A percentile compares a stretch with the other conserved stretches of the same genome.
Conservation (phyloP, 2,329 filamentous ascomycete genomes). For the Monascus ruber region DNA sequence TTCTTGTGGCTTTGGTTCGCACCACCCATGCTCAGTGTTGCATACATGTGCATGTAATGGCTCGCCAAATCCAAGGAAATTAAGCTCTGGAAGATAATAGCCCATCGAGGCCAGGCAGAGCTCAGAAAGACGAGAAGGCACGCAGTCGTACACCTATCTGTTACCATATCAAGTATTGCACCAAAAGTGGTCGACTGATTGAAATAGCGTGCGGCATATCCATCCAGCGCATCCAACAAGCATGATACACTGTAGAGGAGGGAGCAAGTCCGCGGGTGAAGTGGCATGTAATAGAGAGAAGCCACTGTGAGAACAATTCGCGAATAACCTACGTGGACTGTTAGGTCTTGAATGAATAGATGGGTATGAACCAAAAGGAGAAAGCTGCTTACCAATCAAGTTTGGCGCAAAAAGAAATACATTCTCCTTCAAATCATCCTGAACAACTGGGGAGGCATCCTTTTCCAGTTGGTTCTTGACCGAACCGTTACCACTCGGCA, state of each 20-base stretch:
- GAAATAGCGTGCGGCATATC: slow-evolving; percentile 75
- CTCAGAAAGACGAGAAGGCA: slow-evolving; percentile 91
- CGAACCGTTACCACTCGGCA: slow-evolving; percentile 18
- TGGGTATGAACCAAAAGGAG: neutral
- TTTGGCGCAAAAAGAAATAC: slow-evolving; percentile 76
- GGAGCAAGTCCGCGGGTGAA: slow-evolving; percentile 92
- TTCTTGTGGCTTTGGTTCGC: slow-evolving; percentile 79
- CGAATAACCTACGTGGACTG: slow-evolving; percentile 49
- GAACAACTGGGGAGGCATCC: slow-evolving; percentile 13
- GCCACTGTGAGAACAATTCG: slow-evolving; percentile 73
- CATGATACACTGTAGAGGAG: slow-evolving; percentile 81
- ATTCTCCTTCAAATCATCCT: slow-evolving; percentile 48
- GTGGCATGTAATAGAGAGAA: slow-evolving; percentile 97
- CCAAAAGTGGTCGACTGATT: slow-evolving; percentile 93
- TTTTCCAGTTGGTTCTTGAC: slow-evolving; percentile 20
- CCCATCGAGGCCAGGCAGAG: slow-evolving; percentile 87
- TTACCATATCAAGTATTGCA: slow-evolving; percentile 97
- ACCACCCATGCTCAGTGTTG: slow-evolving; percentile 78
- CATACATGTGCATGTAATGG: slow-evolving; percentile 70
- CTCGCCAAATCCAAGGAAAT: slow-evolving; percentile 89
- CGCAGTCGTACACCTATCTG: slow-evolving; percentile 90
- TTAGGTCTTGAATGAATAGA: neutral
- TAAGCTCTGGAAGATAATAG: slow-evolving; percentile 84
- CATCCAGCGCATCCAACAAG: slow-evolving; percentile 88
- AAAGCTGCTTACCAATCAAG: slow-evolving; percentile 54